Evolutionary conservation across 2,329 filamentous ascomycete genomes (phyloP).

Genomic region (Zymoseptoria tritici): DNA sequence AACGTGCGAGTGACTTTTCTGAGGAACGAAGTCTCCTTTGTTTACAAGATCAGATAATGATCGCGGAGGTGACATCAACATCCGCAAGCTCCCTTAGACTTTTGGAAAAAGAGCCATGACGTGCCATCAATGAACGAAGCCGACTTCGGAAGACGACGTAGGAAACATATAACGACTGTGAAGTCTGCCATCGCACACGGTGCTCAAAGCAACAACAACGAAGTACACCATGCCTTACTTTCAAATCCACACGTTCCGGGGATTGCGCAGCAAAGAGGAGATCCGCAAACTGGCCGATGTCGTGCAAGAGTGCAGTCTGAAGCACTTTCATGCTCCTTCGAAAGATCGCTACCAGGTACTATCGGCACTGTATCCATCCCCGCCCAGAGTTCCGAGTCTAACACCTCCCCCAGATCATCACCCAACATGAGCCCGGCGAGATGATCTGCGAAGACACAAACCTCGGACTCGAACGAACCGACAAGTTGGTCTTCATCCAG

Average conservation of each 20-base stretch:
- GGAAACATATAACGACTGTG: neutral
- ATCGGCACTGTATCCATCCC: no score
- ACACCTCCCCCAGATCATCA: slow-evolving; percentile 21
- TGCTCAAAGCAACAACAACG: neutral
- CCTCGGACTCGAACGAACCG: slow-evolving; percentile 20
- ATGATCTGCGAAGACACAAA: slow-evolving; percentile 29
- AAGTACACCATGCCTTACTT: slow-evolving; percentile 26
- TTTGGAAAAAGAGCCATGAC: neutral
- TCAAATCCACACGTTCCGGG: slow-evolving; percentile 26
- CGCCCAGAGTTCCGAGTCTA: no score
- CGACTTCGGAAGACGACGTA: neutral
- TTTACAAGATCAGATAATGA: neutral
- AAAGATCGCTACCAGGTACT: slow-evolving; percentile 27
- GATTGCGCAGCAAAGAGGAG: slow-evolving; percentile 20
- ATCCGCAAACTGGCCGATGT: slow-evolving; percentile 26
- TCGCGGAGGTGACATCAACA: neutral
- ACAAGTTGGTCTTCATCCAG: slow-evolving; percentile 28
- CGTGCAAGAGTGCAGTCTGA: slow-evolving; percentile 24
- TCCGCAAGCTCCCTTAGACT: neutral
- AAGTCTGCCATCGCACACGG: neutral
- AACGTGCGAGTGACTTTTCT: no score
- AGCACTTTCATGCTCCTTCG: slow-evolving; percentile 24
- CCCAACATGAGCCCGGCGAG: slow-evolving; percentile 28
- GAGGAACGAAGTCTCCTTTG: neutral
- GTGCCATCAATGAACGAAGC: neutral